Evolutionary conservation across 345 rosid genomes (phyloP).

Genomic region (Crucihimalaya himalaica): DNA sequence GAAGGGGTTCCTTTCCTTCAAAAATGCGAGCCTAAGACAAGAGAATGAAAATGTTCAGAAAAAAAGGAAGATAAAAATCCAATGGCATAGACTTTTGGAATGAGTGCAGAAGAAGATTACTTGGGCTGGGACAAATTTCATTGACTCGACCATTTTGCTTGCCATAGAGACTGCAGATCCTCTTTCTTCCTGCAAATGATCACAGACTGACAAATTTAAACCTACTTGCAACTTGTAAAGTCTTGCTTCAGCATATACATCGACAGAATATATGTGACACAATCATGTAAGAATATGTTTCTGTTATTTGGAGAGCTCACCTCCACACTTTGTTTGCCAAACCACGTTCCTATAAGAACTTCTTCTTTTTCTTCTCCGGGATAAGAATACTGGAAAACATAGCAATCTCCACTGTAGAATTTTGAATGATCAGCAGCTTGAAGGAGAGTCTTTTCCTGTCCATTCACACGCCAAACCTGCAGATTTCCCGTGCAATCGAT

Average conservation of each 20-base stretch:
- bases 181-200: conserved; percentile 70
- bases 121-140: conserved; percentile 82
- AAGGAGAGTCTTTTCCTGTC: conserved; percentile 70
- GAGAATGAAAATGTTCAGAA: conserved; percentile 32
- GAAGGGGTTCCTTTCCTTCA: conserved; percentile 94
- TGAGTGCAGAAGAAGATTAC: conserved; percentile 47
- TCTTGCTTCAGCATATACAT: background rate
- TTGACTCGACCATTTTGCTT: conserved; percentile 82
- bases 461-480: conserved; percentile 96
- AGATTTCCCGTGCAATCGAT: conserved; percentile 95
- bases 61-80: conserved; percentile 12
- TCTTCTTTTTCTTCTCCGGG: conserved; percentile 96
- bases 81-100: conserved; percentile 6
- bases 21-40: conserved; percentile 72
- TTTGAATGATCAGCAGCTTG: conserved; percentile 84
- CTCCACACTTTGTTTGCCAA: conserved; percentile 90
- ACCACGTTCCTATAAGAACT: conserved; percentile 87
- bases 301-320: conserved; percentile 44
- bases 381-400: conserved; percentile 88
- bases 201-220: conserved; percentile 15
- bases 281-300: background rate
- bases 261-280: background rate
- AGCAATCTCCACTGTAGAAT: conserved; percentile 91
- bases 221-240: background rate
- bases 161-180: conserved; percentile 77